A percentile compares a stretch with the other conserved stretches of the same genome.
Evolutionary conservation across 768 basidiomycete species (phyloP).

Genomic region (Galerina marginata): DNA sequence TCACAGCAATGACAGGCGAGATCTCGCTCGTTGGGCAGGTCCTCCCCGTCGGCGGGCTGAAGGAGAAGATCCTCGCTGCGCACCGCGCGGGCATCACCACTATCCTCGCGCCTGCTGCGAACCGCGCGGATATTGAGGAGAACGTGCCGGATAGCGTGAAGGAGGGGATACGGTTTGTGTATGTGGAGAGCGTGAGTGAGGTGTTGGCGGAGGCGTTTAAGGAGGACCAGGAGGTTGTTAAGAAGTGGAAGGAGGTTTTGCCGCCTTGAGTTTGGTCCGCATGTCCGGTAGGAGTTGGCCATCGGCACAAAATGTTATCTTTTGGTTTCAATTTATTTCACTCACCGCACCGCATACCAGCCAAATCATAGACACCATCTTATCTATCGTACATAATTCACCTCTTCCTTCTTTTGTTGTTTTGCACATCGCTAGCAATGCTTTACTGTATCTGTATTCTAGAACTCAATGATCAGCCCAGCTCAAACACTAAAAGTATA

Average conservation of each 20-base stretch:
- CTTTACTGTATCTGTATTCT: too few species aligned
- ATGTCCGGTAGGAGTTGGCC: too few species aligned
- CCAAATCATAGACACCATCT: too few species aligned
- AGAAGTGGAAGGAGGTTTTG: constrained; percentile 60
- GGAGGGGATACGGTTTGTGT: constrained; percentile 92
- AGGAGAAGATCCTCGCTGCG: constrained; percentile 96
- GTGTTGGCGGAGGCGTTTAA: constrained; percentile 89
- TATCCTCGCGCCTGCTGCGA: constrained; percentile 84
- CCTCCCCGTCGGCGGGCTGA: constrained; percentile 92
- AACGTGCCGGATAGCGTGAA: constrained; percentile 97
- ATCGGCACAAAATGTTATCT: too few species aligned
- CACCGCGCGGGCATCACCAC: constrained; percentile 97
- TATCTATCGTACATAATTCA: too few species aligned
- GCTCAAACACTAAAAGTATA: too few species aligned
- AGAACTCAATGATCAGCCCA: too few species aligned
- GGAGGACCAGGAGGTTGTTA: constrained; percentile 56
- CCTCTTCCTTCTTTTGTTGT: too few species aligned
- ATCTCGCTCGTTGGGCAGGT: constrained; percentile 97
- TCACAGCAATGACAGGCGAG: constrained; percentile 94
- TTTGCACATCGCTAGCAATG: too few species aligned
- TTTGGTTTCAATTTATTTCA: too few species aligned
- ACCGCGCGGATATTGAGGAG: constrained; percentile 94
- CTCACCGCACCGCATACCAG: too few species aligned
- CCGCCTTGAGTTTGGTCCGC: neutral
- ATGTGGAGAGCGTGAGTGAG: constrained; percentile 91